Evolutionary conservation across 208 protist species (phyloP).

Genomic region (Strigomonas culicis): DNA sequence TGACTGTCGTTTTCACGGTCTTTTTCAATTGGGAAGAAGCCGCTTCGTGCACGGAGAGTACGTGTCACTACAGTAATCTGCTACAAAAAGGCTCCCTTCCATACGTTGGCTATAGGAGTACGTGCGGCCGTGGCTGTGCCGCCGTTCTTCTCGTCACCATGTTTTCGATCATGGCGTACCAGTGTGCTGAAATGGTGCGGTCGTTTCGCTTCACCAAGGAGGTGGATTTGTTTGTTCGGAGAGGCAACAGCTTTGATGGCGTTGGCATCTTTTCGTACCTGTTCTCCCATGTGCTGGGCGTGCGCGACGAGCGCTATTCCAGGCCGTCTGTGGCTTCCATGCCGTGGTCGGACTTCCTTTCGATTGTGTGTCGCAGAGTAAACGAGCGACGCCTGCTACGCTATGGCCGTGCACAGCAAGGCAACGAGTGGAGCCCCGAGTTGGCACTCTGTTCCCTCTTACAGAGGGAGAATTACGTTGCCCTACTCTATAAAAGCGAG

Average conservation of each 20-base stretch:
- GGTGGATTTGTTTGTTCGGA: too few species aligned
- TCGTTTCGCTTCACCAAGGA: constrained; percentile 16
- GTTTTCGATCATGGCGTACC: constrained; percentile 28
- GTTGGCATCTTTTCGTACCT: too few species aligned
- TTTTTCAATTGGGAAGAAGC: constrained; percentile 59
- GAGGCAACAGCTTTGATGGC: too few species aligned
- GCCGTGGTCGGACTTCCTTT: too few species aligned
- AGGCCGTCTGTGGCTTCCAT: too few species aligned
- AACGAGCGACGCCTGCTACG: background rate
- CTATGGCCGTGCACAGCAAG: constrained; percentile 21
- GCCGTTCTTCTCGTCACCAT: constrained; percentile 48
- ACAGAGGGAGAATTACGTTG: constrained; percentile 73
- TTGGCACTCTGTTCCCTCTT: constrained; percentile 45
- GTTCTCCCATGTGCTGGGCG: too few species aligned
- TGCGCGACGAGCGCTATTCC: too few species aligned
- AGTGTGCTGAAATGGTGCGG: background rate
- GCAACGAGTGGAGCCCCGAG: constrained; percentile 55
- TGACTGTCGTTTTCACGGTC: constrained; percentile 51
- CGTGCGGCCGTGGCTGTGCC: constrained; percentile 27
- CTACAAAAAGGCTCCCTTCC: constrained; percentile 37
- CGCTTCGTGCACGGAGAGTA: constrained; percentile 49
- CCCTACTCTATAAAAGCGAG: constrained; percentile 49
- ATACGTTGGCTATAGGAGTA: constrained; percentile 24
- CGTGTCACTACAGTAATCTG: constrained; percentile 36
- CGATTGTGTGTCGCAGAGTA: too few species aligned